These are phyloP conservation scores for Suhomyces anneliseae DNA, from an alignment of 1,139 yeast species.

Conservation along the genomic window DNA sequence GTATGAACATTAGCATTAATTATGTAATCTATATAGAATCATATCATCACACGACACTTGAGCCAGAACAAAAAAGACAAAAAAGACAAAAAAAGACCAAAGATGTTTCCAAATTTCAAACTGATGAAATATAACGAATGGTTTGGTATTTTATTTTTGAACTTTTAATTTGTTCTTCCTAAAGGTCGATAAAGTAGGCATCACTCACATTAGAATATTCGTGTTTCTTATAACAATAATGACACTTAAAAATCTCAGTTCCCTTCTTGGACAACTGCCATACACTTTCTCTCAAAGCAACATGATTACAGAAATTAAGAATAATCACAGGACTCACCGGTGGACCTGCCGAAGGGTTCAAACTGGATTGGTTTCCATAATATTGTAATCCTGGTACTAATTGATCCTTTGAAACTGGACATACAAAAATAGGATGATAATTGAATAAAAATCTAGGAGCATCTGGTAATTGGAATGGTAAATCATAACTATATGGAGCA, in stretches of 20 bases:
- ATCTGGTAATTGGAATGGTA: conserved; percentile 48
- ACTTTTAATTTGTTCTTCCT: background rate
- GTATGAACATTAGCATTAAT: no score
- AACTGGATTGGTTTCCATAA: conserved; percentile 21
- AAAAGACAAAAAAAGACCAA: no score
- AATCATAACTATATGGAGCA: conserved; percentile 34
- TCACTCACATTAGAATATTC: conserved; percentile 43
- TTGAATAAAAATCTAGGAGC: conserved; percentile 42
- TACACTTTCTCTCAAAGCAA: conserved; percentile 46
- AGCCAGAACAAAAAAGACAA: no score
- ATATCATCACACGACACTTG: no score
- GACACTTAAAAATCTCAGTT: conserved; percentile 46
- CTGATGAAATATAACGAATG: no score
- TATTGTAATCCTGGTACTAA: conserved; percentile 32
- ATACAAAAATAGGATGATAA: conserved; percentile 84
- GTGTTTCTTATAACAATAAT: conserved; percentile 50
- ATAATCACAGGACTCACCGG: conserved; percentile 44
- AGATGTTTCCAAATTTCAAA: no score
- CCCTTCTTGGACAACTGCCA: conserved; percentile 46
- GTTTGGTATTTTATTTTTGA: no score
- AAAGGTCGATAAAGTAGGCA: conserved; percentile 46
- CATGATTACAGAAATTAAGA: conserved; percentile 44
- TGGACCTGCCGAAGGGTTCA: conserved; percentile 10
- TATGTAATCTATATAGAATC: no score
- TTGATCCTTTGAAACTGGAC: conserved; percentile 90